These are phyloP conservation scores for Salix purpurea DNA, from an alignment of 345 rosid species.

Conservation along the genomic window DNA sequence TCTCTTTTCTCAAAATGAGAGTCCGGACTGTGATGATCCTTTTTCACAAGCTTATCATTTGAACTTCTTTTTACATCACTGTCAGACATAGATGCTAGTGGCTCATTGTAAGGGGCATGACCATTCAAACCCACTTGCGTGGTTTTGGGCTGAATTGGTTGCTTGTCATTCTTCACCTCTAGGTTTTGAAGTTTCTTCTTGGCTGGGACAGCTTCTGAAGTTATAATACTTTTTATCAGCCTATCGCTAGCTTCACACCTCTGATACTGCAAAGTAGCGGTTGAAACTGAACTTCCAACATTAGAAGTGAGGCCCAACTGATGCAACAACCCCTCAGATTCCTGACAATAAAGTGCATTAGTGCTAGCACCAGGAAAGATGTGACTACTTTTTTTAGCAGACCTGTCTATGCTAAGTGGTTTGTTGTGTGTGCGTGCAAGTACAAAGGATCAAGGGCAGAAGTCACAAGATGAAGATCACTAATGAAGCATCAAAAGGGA, in stretches of 20 bases:
- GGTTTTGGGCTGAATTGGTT: slow-evolving; percentile 27
- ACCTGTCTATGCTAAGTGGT: background rate
- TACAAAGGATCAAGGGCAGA: background rate
- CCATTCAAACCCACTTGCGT: slow-evolving; percentile 20
- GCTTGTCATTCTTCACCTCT: slow-evolving; percentile 35
- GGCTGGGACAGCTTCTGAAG: slow-evolving; percentile 29
- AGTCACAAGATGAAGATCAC: background rate
- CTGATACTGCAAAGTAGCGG: slow-evolving; percentile 38
- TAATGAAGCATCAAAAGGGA: slow-evolving; percentile 1
- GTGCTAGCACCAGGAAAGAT: slow-evolving; percentile 4
- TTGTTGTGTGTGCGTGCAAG: background rate
- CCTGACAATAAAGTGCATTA: slow-evolving; percentile 29
- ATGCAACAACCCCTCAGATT: slow-evolving; percentile 23
- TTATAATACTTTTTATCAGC: slow-evolving; percentile 47
- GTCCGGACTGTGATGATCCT: slow-evolving; percentile 16
- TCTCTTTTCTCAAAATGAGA: slow-evolving; percentile 44
- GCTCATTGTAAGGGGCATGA: slow-evolving; percentile 22
- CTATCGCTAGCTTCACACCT: slow-evolving; percentile 44
- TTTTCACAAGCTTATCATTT: background rate
- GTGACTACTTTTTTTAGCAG: background rate
- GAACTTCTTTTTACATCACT: background rate
- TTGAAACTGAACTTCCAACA: slow-evolving; percentile 23
- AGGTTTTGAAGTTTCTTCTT: slow-evolving; percentile 36
- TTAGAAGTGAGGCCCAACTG: slow-evolving; percentile 29
- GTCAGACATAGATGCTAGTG: slow-evolving; percentile 5